phyloP scores from a whole-genome alignment of 768 basidiomycete genomes.

The Leccinum subgranulosum region DNA sequence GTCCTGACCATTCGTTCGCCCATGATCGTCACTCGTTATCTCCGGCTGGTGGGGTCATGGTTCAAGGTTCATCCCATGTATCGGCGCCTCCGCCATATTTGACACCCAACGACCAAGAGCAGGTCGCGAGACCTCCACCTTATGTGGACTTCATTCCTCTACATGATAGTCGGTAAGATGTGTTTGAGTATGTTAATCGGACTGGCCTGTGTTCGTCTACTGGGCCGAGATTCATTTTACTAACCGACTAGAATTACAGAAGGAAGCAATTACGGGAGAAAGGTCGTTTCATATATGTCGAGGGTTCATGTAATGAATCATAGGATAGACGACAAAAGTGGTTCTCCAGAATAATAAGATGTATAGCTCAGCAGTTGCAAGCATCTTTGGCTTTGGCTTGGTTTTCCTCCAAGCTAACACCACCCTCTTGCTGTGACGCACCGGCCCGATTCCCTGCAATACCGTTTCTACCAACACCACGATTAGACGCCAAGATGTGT shows the following conservation, averaged over 20 bases:
- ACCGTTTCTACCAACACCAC: conserved; percentile 61
- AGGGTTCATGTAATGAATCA: conserved; percentile 18
- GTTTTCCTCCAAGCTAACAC: conserved; percentile 70
- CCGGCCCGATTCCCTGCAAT: conserved; percentile 51
- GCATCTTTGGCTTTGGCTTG: conserved; percentile 66
- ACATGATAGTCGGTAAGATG: conserved; percentile 10
- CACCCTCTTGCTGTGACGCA: conserved; percentile 46
- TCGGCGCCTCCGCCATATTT: conserved; percentile 81
- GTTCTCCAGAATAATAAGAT: conserved; percentile 13
- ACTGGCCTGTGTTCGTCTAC: background rate
- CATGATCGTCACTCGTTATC: conserved; percentile 31
- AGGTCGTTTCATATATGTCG: conserved; percentile 25
- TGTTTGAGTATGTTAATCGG: background rate
- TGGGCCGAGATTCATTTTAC: background rate
- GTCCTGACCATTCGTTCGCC: conserved; percentile 26
- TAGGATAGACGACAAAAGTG: conserved; percentile 18
- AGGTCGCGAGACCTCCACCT: conserved; percentile 56
- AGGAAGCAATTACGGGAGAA: conserved; percentile 28
- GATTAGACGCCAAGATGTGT: conserved; percentile 83
- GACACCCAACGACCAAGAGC: conserved; percentile 49
- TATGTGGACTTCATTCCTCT: conserved; percentile 49
- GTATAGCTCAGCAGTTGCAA: conserved; percentile 68
- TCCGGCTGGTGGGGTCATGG: conserved; percentile 31
- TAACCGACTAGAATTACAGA: conserved; percentile 21
- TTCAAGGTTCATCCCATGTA: conserved; percentile 40